Percentiles rank a stretch among this genome's conserved stretches.
Evolutionary conservation across 2,329 filamentous ascomycete genomes (phyloP).

Genomic region (Pseudogymnoascus sp.): DNA sequence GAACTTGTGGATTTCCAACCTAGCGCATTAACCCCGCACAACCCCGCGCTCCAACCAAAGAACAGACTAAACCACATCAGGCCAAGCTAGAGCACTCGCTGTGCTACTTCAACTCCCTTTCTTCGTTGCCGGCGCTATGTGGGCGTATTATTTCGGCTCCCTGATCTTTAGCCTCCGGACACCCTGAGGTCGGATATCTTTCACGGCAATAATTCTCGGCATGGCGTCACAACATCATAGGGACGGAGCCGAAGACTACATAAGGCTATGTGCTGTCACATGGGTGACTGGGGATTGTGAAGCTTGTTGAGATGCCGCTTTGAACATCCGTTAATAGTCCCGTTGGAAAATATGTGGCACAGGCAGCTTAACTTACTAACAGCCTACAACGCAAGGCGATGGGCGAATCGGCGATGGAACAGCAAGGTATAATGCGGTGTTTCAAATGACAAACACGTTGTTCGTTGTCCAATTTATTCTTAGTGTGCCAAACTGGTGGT

Average conservation of each 20-base stretch:
- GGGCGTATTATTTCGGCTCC: background rate
- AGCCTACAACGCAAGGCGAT: background rate
- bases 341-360: background rate
- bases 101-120: background rate
- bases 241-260: background rate
- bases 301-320: background rate
- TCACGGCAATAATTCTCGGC: background rate
- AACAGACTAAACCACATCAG: background rate
- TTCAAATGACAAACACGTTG: background rate
- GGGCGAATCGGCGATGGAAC: background rate
- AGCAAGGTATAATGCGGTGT: background rate
- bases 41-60: conserved; percentile 1
- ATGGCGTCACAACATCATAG: background rate
- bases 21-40: background rate
- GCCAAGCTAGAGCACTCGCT: background rate
- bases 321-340: background rate
- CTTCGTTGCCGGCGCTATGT: background rate
- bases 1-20: background rate
- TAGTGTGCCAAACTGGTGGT: background rate
- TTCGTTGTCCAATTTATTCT: background rate
- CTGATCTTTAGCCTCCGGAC: background rate
- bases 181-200: background rate
- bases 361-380: background rate
- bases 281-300: background rate
- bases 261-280: background rate